Evolutionary conservation across 192 early-diverging fungal species (phyloP).

Genomic region (Linnemannia exigua): DNA sequence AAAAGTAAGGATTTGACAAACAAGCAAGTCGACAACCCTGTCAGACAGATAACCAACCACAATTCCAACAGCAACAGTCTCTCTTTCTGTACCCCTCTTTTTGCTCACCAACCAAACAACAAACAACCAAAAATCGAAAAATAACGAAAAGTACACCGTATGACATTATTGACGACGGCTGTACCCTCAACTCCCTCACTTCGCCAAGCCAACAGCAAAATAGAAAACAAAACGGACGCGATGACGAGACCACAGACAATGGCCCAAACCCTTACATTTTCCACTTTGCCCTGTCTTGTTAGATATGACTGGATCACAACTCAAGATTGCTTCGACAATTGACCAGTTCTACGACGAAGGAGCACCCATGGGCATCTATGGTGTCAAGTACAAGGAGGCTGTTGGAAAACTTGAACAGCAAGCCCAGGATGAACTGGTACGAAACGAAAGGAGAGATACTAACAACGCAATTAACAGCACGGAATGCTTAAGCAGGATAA

Average conservation of each 20-base stretch:
- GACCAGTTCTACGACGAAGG: conserved; percentile 92
- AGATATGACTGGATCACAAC: conserved; percentile 90
- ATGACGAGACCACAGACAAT: neutral
- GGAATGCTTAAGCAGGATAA: neutral
- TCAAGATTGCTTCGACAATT: conserved; percentile 88
- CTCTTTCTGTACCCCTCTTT: neutral
- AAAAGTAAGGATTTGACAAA: conserved; percentile 63
- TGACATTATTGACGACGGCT: neutral
- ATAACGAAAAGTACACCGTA: neutral
- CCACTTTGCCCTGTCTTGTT: neutral
- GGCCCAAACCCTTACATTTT: neutral
- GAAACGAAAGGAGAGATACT: conserved; percentile 5
- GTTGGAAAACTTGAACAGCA: conserved; percentile 86
- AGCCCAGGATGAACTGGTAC: conserved; percentile 82
- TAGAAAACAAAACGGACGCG: neutral
- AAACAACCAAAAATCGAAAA: neutral
- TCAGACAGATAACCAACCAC: neutral
- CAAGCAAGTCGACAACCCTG: too few relatives aligned
- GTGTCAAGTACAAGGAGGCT: conserved; percentile 87
- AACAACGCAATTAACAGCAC: too few relatives aligned
- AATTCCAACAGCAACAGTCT: neutral
- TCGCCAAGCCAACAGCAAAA: neutral
- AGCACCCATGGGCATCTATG: conserved; percentile 78
- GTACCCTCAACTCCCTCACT: neutral
- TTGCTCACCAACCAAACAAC: neutral